phyloP scores from a whole-genome alignment of 2,329 filamentous ascomycete species.

The Pseudogymnoascus sp. region DNA sequence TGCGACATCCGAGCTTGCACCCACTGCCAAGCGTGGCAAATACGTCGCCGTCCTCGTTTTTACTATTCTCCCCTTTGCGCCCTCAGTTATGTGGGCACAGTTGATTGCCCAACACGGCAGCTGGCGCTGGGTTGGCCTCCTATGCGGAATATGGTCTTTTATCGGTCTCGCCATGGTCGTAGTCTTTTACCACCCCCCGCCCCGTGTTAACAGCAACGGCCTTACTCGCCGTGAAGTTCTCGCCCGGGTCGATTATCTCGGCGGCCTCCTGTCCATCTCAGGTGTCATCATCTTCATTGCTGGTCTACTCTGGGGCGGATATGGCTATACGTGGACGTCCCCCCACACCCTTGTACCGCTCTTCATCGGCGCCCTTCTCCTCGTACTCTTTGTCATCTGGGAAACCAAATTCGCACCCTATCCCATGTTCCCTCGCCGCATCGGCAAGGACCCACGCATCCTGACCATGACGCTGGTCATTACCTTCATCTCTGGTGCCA shows the following conservation, averaged over 20 bases:
- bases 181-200: conserved; percentile 46
- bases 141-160: conserved; percentile 44
- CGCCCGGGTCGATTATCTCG: conserved; percentile 40
- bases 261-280: conserved; percentile 40
- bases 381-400: conserved; percentile 45
- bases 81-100: conserved; percentile 52
- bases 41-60: conserved; percentile 53
- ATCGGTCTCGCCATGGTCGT: conserved; percentile 42
- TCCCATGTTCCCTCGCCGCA: conserved; percentile 39
- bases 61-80: conserved; percentile 53
- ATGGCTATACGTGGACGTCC: conserved; percentile 48
- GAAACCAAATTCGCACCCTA: conserved; percentile 41
- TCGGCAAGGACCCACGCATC: conserved; percentile 45
- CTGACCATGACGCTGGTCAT: conserved; percentile 46
- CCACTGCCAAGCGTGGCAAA: conserved; percentile 51
- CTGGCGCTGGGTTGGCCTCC: conserved; percentile 47
- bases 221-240: conserved; percentile 31
- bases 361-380: conserved; percentile 38
- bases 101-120: conserved; percentile 38
- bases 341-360: conserved; percentile 46
- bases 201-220: conserved; percentile 34
- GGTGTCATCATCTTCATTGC: conserved; percentile 40
- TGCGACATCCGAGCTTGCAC: conserved; percentile 59
- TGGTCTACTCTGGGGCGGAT: conserved; percentile 48
- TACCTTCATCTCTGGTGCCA: conserved; percentile 50